phyloP scores from a whole-genome alignment of 1,284 basidiomycete genomes.

The Ganoderma multipileum region DNA sequence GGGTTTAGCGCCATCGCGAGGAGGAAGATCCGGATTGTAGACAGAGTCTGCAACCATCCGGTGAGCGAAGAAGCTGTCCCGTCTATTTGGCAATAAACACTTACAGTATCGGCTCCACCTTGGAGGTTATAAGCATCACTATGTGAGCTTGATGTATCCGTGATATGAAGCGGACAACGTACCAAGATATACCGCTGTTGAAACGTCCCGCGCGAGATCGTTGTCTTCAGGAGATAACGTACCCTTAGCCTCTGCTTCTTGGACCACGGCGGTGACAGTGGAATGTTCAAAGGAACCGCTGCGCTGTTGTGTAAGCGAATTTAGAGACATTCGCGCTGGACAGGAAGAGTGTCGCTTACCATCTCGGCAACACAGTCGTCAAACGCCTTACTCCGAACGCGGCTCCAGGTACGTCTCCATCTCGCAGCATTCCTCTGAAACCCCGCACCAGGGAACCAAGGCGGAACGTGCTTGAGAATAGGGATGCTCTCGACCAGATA shows the following conservation, averaged over 20 bases:
- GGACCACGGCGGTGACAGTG: neutral
- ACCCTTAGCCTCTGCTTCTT: neutral
- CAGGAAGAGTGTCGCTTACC: neutral
- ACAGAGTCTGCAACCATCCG: slow-evolving; percentile 5
- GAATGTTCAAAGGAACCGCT: neutral
- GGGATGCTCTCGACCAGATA: slow-evolving; percentile 25
- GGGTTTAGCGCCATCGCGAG: slow-evolving; percentile 35
- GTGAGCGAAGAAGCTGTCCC: neutral
- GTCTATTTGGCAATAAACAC: neutral
- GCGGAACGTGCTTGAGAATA: slow-evolving; percentile 12
- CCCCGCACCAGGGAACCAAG: slow-evolving; percentile 22
- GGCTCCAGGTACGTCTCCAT: neutral
- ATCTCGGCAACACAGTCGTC: neutral
- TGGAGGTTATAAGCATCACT: too few relatives aligned
- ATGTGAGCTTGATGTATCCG: neutral
- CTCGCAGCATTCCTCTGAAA: slow-evolving; percentile 15
- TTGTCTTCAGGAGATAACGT: neutral
- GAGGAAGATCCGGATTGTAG: slow-evolving; percentile 17
- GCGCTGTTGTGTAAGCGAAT: neutral
- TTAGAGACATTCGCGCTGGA: neutral
- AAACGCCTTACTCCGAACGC: neutral
- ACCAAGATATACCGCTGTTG: slow-evolving; percentile 12
- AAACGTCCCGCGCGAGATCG: slow-evolving; percentile 5
- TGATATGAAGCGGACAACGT: neutral
- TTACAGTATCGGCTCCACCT: slow-evolving; percentile 13